Evolutionary conservation across 2,329 filamentous ascomycete genomes (phyloP), one percentile per base, ranked within the genome.

Genomic region (Scleromitrula shiraiana): DNA sequence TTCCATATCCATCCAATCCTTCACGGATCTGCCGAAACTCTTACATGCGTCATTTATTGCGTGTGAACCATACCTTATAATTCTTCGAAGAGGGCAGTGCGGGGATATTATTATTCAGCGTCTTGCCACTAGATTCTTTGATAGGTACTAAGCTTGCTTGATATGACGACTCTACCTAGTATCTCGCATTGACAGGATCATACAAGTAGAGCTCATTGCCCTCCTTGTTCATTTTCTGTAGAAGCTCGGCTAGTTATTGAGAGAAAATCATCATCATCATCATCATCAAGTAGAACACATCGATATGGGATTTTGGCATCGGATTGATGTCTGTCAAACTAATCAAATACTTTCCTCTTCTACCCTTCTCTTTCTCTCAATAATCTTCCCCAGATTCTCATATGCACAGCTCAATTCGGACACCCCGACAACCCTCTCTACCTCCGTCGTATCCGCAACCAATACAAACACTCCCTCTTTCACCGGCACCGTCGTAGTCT

Each of bases 321-420:
- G 29, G 15, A 49, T 15, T 37, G 14, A 12, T 38, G 10, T 27
- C n/a, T 60, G 56, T 42, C 48, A 37, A 24, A 56, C 62, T 36
- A 20, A 26, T 17, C 7, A 27, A 49, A 15, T 51, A 38, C 45
- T 40, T 9, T 49, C 53, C 29, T 56, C 51, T 23, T 53, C 54
- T 23, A 17, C 52, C 23, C 41, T 59, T 15, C 46, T 61, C 50
- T 53, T 59, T 35, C 53, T 62, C 4, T 55, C 54, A 19, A 36
- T 53, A 9, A 50, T 61, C 36, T 56, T 61, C n/a, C 51, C 54
- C 8, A 35, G 22, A 19, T 50, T 50, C 7, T 58, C 59, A 20
- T 55, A 43, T 27, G 57, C 58, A 20, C 58, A 61, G 39, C 20
- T 57, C 40, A 53, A 53, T 7, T 20, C 48, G 37, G 17, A 45